A percentile compares a stretch with the other conserved stretches of the same genome.
phyloP scores from a whole-genome alignment of 257 asterid genomes.

The Solanum rostratum region DNA sequence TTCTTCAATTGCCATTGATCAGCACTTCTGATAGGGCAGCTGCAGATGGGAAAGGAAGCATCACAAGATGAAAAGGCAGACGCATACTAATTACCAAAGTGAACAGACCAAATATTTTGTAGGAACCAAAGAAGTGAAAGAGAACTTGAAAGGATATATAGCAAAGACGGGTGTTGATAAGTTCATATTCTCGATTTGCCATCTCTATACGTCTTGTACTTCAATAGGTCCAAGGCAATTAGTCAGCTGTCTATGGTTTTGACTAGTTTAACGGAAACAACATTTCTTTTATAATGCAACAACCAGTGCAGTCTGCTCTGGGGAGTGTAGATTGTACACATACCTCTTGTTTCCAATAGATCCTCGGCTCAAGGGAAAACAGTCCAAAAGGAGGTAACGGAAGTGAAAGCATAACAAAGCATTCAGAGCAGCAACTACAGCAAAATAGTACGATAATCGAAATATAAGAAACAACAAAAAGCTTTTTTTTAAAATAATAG shows the following conservation, averaged over 20 bases:
- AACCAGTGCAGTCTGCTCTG: no score
- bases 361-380: no score
- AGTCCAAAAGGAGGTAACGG: no score
- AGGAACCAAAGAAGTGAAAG: neutral
- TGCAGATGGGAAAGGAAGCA: neutral
- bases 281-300: neutral
- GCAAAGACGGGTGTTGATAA: neutral
- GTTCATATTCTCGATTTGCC: neutral
- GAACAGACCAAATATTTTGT: neutral
- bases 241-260: neutral
- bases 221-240: neutral
- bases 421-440: no score
- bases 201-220: neutral
- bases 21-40: neutral
- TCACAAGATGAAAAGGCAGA: neutral
- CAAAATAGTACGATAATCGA: no score
- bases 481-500: no score
- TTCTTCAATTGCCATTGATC: slow-evolving; percentile 12
- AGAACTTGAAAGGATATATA: neutral
- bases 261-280: neutral
- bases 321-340: no score
- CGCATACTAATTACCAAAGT: neutral
- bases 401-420: no score
- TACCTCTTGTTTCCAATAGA: no score
- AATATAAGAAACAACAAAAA: no score